Percentiles rank a stretch among this genome's conserved stretches.
These are phyloP conservation scores for Yamadazyma atmosphaerica DNA, from an alignment of 1,139 yeast genomes.

Conservation along the genomic window DNA sequence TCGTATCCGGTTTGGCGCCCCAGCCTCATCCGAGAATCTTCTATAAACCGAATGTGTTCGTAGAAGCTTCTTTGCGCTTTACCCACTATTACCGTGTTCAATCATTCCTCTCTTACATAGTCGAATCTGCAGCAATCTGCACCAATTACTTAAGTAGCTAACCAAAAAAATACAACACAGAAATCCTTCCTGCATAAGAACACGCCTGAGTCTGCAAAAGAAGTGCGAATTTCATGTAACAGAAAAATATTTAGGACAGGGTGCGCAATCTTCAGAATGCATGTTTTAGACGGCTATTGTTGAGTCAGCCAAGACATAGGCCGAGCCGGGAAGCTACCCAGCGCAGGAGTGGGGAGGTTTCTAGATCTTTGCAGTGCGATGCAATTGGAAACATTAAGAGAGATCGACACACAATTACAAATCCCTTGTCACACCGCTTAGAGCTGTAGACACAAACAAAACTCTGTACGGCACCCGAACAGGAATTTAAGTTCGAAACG, in stretches of 20 bases:
- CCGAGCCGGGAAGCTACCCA: not conserved
- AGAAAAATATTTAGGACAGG: slow-evolving; percentile 1
- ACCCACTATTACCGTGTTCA: no score
- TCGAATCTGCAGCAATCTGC: no score
- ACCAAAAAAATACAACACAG: not conserved
- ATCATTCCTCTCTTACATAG: no score
- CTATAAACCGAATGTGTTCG: no score
- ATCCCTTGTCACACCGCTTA: not conserved
- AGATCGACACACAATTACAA: no score
- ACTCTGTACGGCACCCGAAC: no score
- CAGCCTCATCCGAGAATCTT: no score
- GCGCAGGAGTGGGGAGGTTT: not conserved
- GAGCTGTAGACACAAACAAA: not conserved
- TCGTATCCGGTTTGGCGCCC: no score
- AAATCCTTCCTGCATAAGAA: not conserved
- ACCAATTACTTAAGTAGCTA: no score
- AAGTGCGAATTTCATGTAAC: not conserved
- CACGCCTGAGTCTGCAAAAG: not conserved
- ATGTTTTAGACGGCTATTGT: not conserved
- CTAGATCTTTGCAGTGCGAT: no score
- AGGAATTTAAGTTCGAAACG: no score
- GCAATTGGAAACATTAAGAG: not conserved
- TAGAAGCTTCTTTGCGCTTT: no score
- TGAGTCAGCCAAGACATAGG: not conserved
- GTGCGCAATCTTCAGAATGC: not conserved